A percentile compares a stretch with the other conserved stretches of the same genome.
phyloP scores from a whole-genome alignment of 192 early-diverging fungal genomes.

The Funneliformis geosporum region DNA sequence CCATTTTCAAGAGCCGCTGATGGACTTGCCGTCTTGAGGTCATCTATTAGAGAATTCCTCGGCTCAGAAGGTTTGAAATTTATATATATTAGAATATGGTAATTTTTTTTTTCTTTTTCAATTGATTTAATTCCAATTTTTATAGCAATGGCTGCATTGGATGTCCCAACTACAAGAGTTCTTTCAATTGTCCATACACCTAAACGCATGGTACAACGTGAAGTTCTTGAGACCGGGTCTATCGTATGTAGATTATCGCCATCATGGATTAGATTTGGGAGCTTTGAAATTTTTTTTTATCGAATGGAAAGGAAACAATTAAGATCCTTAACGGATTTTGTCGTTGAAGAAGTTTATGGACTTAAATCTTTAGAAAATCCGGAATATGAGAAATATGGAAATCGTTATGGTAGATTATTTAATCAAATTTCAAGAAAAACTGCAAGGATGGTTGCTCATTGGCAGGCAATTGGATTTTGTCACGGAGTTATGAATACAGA shows the following conservation, averaged over 20 bases:
- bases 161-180: constrained; percentile 77
- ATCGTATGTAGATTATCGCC: constrained; percentile 73
- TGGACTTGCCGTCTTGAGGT: constrained; percentile 84
- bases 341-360: constrained; percentile 50
- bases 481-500: constrained; percentile 93
- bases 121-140: neutral
- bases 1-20: constrained; percentile 88
- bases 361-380: neutral
- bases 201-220: constrained; percentile 64
- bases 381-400: constrained; percentile 39
- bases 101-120: neutral
- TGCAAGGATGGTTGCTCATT: constrained; percentile 72
- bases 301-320: constrained; percentile 61
- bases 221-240: constrained; percentile 70
- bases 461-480: constrained; percentile 80
- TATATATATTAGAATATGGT: constrained; percentile 12
- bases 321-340: constrained; percentile 71
- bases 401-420: constrained; percentile 65
- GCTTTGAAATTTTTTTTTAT: constrained; percentile 79
- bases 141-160: constrained; percentile 58
- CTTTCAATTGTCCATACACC: constrained; percentile 67
- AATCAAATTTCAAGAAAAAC: constrained; percentile 59
- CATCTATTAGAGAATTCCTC: constrained; percentile 85
- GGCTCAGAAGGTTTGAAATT: constrained; percentile 37
- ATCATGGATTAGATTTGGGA: constrained; percentile 86